Evolutionary conservation across 768 basidiomycete species (phyloP).

Genomic region (Russula foetens): DNA sequence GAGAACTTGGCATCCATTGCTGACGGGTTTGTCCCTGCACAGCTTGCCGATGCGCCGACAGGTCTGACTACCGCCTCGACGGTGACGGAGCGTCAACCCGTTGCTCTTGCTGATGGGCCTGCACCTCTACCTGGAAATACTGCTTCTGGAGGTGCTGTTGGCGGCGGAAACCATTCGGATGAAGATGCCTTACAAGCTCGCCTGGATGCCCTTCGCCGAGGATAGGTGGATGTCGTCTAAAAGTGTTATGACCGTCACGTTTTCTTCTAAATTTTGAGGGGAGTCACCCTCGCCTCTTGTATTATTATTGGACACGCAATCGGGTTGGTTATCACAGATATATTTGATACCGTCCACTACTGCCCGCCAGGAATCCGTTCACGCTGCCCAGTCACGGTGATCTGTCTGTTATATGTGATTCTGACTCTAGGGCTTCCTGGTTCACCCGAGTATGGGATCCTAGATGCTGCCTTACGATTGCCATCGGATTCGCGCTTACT

Average conservation of each 20-base stretch:
- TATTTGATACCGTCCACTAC: background rate
- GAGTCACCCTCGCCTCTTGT: background rate
- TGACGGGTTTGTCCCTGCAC: conserved; percentile 3
- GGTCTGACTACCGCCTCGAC: conserved; percentile 56
- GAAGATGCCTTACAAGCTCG: conserved; percentile 93
- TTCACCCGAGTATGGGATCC: too few relatives aligned
- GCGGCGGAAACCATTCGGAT: conserved; percentile 46
- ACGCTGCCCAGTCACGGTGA: background rate
- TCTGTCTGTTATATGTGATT: background rate
- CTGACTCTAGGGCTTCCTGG: background rate
- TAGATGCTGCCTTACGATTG: too few relatives aligned
- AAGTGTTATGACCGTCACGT: background rate
- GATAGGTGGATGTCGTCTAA: conserved; percentile 30
- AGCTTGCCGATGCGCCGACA: conserved; percentile 83
- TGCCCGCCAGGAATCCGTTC: background rate
- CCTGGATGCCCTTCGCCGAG: conserved; percentile 78
- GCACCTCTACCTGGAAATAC: conserved; percentile 32
- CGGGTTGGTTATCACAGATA: background rate
- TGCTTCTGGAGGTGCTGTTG: conserved; percentile 32
- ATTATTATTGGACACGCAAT: background rate
- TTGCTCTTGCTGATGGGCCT: conserved; percentile 72
- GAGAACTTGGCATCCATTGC: too few relatives aligned
- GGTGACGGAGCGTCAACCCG: conserved; percentile 62
- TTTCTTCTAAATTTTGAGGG: background rate
- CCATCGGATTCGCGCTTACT: too few relatives aligned